phyloP scores from a whole-genome alignment of 805 yeast genomes.

The Saccharomycopsis fodiens region DNA sequence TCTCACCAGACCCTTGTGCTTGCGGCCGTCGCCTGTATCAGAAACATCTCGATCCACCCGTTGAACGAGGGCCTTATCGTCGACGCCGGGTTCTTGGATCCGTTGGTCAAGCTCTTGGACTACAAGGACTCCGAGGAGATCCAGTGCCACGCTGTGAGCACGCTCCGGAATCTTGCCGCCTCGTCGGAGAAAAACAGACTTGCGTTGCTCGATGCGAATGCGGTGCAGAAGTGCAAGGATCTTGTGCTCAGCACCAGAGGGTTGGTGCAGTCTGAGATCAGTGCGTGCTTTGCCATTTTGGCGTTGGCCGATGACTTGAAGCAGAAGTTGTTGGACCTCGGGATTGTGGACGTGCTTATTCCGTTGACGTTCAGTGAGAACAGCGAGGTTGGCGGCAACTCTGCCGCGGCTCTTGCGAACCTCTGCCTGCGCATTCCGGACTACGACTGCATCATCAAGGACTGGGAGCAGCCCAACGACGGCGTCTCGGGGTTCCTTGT shows the following conservation, averaged over 20 bases:
- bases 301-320: slow-evolving; percentile 95
- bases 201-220: slow-evolving; percentile 90
- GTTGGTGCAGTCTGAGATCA: slow-evolving; percentile 89
- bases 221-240: slow-evolving; percentile 86
- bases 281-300: slow-evolving; percentile 94
- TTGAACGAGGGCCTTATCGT: slow-evolving; percentile 91
- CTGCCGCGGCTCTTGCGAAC: slow-evolving; percentile 97
- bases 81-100: slow-evolving; percentile 92
- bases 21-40: slow-evolving; percentile 97
- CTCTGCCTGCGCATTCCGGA: slow-evolving; percentile 85
- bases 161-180: slow-evolving; percentile 93
- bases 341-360: slow-evolving; percentile 78
- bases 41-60: slow-evolving; percentile 96
- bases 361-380: slow-evolving; percentile 85
- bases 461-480: slow-evolving; percentile 74
- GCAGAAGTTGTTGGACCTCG: slow-evolving; percentile 71
- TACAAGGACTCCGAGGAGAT: slow-evolving; percentile 89
- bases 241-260: slow-evolving; percentile 81
- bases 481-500: slow-evolving; percentile 82
- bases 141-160: slow-evolving; percentile 96
- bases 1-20: slow-evolving; percentile 85
- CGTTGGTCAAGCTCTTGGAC: slow-evolving; percentile 78
- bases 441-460: slow-evolving; percentile 66
- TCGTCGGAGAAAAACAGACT: slow-evolving; percentile 87
- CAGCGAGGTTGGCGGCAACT: slow-evolving; percentile 95